Base-by-base conservation (phyloP, 805 yeast genomes). In the Nakazawaea holstii region DNA sequence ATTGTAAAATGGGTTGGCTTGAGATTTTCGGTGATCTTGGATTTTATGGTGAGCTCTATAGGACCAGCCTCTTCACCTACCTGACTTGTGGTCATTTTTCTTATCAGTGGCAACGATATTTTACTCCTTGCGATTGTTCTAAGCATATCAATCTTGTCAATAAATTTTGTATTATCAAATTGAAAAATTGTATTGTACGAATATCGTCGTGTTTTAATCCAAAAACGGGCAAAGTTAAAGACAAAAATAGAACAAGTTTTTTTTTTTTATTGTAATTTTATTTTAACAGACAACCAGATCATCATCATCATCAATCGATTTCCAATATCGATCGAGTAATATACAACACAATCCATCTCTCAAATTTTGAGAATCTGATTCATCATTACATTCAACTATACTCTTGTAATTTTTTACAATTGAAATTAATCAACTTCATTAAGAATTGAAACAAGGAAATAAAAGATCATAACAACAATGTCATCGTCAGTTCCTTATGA, bases 401-500 rank as follows among this genome's bases (percentile, higher is more conserved):
- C 24, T 5, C 3, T 20, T 20, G 24, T 20, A 20, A 20, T 20
- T 20, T n/a, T 20, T 20, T 20, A 20, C 33, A 30, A 30, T 30
- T 30, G 33, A 11, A 10, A 30, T 30, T 30, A 10, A 29, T 29
- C 32, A 29, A 29, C 32, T 29, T 30, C 33, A 11, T n/a, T 11
- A 11, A 10, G n/a, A 30, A 30, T 30, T 30, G 33, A 30, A 30
- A 30, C 33, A 30, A 29, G 32, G 8, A 29, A 11, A 8, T 29
- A 11, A 29, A 29, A 29, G 11, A 8, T 29, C 11, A 24, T 14
- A 24, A 6, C 15, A 8, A 57, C 17, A 45, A 85, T 85, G 92
- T 79, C 90, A 15, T 82, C 90, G 20, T 77, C 88, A 35, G 85
- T 79, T 43, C 95, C 95, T 48, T 87, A 87, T 63, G 95, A 87